Evolutionary conservation across 2,329 filamentous ascomycete genomes (phyloP), one percentile per base, ranked within the genome.

Genomic region (Fusarium camptoceras): DNA sequence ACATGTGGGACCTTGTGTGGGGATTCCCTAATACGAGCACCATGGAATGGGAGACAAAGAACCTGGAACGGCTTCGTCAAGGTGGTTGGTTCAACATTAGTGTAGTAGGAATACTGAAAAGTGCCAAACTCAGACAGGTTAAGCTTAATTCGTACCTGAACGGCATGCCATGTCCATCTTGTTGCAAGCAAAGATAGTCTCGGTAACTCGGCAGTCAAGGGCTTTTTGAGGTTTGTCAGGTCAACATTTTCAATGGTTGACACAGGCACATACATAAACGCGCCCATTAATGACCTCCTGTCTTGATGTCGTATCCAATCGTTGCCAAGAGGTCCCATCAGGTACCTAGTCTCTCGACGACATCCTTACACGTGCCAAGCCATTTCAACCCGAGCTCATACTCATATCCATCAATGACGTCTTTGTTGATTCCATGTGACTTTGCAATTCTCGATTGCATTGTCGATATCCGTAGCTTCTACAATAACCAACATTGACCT

Each of bases 11-110:
- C 28, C 53, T 47, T 25, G 22, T 55, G 46, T 42, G 48, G 50
- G 55, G 70, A 69, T 68, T 59, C 58, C 44, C 59, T 55, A 73
- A 74, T 73, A 73, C 68, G 72, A 74, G 34, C 34, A 37, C 18
- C 34, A 37, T 61, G 49, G 43, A 41, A 15, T 41, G 60, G 27
- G n/a, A 27, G 34, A 25, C 42, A 25, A 55, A n/a, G 15, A 55
- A 51, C 59, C 55, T 57, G 53, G 57, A 59, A 63, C 65, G 59
- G 20, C 34, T 30, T 30, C 16, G n/a, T 59, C 49, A 46, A 66
- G 41, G 41, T 43, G 41, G 41, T 59, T 58, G 55, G 66, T 55
- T 42, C 53, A 41, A 64, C 30, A 18, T 49, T 59, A 68, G 54
- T 28, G 53, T 54, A 25, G 53, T 54, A 25, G 41, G 14, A 46